Evolutionary conservation across 495 filamentous ascomycete genomes (phyloP), one percentile per base, ranked within the genome.

Genomic region (Chaetomidium leptoderma): DNA sequence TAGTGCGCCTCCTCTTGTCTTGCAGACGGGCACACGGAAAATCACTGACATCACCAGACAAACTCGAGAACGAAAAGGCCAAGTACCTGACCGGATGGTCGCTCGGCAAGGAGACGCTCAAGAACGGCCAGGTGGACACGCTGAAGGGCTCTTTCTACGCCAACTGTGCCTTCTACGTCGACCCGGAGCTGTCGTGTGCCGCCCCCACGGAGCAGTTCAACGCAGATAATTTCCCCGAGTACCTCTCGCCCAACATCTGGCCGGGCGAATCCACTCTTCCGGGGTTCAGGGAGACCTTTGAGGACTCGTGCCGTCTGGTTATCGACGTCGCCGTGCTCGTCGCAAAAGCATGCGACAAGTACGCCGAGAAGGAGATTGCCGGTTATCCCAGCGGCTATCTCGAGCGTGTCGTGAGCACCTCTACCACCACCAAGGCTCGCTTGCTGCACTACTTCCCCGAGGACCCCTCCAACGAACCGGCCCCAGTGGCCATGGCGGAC

Each of bases 121-220:
- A 89, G 61, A 85, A 88, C 66, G 90, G 92, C 58, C 85, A 86
- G 57, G 89, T 91, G 62, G 93, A 99, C 65, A 96, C 88, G 6
- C 80, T 89, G 11, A 99, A 99, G 75, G 93, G 93, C 53, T 95
- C 90, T 17, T 99, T 88, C 78, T 99, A 97, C 70, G 86, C 92
- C 68, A 97, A 97, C 74, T 96, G 91, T 71, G 89, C 89, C 50
- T 97, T 96, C 78, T 92, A 93, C 70, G 83, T 92, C 48, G 81
- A 89, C 59, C 77, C 83, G 2, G 55, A 64, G 2, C 75, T 90
- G 6, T 75, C 83, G 11, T 81, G 80, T 46, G 84, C 86, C 7
- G 79, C 66, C 21, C 79, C 78, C 3, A 80, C 85, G 2, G 73
- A 74, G 6, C 74, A 82, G 49, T 82, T 80, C 59, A 82, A 81